Percentiles rank a stretch among this genome's conserved stretches.
These are phyloP conservation scores for Penicillium taxi DNA, from an alignment of 495 filamentous ascomycete genomes.

Conservation along the genomic window DNA sequence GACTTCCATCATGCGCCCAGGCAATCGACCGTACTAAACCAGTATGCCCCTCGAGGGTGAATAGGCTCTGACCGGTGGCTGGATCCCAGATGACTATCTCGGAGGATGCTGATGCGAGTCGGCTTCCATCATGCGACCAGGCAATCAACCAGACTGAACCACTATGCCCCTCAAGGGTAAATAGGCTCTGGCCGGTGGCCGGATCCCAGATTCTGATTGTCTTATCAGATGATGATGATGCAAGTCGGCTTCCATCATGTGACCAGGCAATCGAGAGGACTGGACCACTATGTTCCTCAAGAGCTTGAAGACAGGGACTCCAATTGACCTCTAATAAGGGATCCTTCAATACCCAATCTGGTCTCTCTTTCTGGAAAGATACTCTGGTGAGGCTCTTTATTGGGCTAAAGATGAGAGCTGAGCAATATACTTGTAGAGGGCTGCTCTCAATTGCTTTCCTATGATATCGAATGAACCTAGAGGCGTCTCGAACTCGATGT, in stretches of 20 bases:
- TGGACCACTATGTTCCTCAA: neutral
- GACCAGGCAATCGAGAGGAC: neutral
- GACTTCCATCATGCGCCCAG: conserved; percentile 4
- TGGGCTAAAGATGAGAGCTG: conserved; percentile 25
- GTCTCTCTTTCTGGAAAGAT: conserved; percentile 11
- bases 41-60: conserved; percentile 9
- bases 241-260: neutral
- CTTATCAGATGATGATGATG: neutral
- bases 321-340: conserved; percentile 10
- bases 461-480: conserved; percentile 21
- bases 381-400: conserved; percentile 14
- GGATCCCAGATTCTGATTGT: neutral
- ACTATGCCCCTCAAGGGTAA: neutral
- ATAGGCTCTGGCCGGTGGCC: neutral
- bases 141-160: neutral
- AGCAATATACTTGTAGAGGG: conserved; percentile 26
- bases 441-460: conserved; percentile 17
- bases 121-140: conserved; percentile 28
- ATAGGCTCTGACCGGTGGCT: neutral
- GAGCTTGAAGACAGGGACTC: conserved; percentile 10
- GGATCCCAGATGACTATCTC: conserved; percentile 4
- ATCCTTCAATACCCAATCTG: conserved; percentile 9
- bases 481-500: conserved; percentile 1
- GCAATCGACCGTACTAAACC: conserved; percentile 1
- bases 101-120: neutral